phyloP scores from a whole-genome alignment of 139 green algal species.

The Volvox reticuliferus region DNA sequence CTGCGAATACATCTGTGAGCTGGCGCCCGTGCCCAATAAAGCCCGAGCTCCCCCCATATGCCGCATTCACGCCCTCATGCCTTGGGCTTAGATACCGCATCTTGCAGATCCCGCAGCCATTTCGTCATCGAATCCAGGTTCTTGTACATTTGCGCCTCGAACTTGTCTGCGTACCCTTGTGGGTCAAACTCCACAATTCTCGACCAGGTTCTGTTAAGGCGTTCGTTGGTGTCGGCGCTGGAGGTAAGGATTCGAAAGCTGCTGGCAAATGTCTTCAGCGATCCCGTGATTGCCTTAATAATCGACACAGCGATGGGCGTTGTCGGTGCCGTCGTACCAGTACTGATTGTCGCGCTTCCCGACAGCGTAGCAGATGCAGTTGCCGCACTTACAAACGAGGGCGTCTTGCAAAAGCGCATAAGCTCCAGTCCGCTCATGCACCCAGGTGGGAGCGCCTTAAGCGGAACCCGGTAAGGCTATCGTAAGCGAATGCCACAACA shows the following conservation, averaged over 20 bases:
- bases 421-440: slow-evolving; percentile 19
- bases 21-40: too few relatives aligned
- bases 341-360: neutral
- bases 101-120: neutral
- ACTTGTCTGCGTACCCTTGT: neutral
- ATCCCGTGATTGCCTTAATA: neutral
- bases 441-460: slow-evolving; percentile 1
- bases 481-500: too few relatives aligned
- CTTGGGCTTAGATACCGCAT: slow-evolving; percentile 29
- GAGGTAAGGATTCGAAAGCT: slow-evolving; percentile 29
- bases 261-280: neutral
- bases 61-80: neutral
- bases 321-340: neutral
- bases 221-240: neutral
- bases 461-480: neutral
- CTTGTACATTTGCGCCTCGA: neutral
- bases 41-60: neutral
- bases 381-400: neutral
- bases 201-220: neutral
- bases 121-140: slow-evolving; percentile 7
- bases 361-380: neutral
- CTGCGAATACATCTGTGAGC: too few relatives aligned
- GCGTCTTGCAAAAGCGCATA: slow-evolving; percentile 5
- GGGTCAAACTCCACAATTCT: neutral
- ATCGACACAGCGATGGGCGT: neutral